A percentile compares a stretch with the other conserved stretches of the same genome.
These are phyloP conservation scores for Plasmodium cynomolgi DNA, from an alignment of 169 alveolate species.

Conservation along the genomic window DNA sequence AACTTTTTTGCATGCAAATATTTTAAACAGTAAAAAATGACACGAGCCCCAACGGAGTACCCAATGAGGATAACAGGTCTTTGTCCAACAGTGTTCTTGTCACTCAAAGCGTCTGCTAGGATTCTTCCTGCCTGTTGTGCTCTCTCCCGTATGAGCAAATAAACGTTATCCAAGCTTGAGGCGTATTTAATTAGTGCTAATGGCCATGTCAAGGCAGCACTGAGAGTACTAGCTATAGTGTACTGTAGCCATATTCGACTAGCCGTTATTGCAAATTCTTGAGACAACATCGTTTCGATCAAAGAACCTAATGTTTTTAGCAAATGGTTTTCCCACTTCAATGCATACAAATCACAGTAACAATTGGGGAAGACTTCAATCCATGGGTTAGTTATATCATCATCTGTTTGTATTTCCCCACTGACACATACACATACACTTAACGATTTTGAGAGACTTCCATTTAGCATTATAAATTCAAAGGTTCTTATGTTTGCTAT, in stretches of 20 bases:
- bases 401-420: constrained; percentile 81
- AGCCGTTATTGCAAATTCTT: constrained; percentile 86
- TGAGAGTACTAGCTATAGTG: constrained; percentile 81
- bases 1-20: constrained; percentile 85
- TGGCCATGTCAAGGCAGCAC: constrained; percentile 90
- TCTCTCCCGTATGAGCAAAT: constrained; percentile 89
- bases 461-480: constrained; percentile 85
- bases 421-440: constrained; percentile 85
- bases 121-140: constrained; percentile 91
- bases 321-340: constrained; percentile 83
- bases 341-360: constrained; percentile 82
- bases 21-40: constrained; percentile 88
- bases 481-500: constrained; percentile 81
- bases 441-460: constrained; percentile 80
- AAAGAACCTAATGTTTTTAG: constrained; percentile 79
- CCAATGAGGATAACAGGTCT: constrained; percentile 93
- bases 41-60: constrained; percentile 93
- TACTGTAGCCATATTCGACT: constrained; percentile 82
- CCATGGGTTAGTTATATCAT: constrained; percentile 85
- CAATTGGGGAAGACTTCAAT: constrained; percentile 80
- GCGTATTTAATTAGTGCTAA: constrained; percentile 89
- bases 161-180: constrained; percentile 90
- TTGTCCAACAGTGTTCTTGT: constrained; percentile 88
- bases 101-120: constrained; percentile 91
- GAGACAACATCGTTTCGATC: constrained; percentile 76